Evolutionary conservation across 805 yeast genomes (phyloP), one percentile per base, ranked within the genome.

Genomic region (Maudiozyma turicensis): DNA sequence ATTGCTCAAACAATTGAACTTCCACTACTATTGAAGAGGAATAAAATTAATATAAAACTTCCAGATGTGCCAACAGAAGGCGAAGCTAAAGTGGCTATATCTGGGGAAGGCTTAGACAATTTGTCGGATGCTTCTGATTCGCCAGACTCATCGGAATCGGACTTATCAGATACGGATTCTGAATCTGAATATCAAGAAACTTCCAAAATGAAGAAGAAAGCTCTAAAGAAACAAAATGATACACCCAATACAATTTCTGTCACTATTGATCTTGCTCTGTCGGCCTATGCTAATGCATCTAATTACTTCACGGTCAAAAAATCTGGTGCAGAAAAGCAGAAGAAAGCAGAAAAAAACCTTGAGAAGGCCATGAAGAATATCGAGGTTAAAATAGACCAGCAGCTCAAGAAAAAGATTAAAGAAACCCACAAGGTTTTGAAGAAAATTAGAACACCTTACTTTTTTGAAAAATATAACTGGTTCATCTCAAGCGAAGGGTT

Each of bases 401-500:
- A 90, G 58, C 67, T 90, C 58, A 78, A 79, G 48, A 78, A 76
- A 56, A 75, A 76, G 45, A 67, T 86, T 50, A 80, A 78, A 46
- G 79, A 78, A 50, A 80, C 82, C 43, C 74, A 74, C 46, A 73
- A 73, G 44, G 72, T 72, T 5, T 64, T 73, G 35, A 81, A 77
- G 52, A 80, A 77, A 38, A 69, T 85, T 33, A 75, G 97, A 44
- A 72, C 77, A 5, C 88, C 87, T 44, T 82, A 73, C 61, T 90
- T 96, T 86, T 93, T 93, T 69, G 99, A 93, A 63, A 93, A 91
- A 65, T 91, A 83, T 65, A 80, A 75, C 59, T 93, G 99, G 99
- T 93, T 93, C 60, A 72, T 90, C n/a, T 78, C 96, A 0, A 81
- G 83, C 55, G 98, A 91, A 61, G 90, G 93, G 0, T 89, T 85